A percentile compares a stretch with the other conserved stretches of the same genome.
Evolutionary conservation across 345 rosid species (phyloP).

Genomic region (Acer saccharum): DNA sequence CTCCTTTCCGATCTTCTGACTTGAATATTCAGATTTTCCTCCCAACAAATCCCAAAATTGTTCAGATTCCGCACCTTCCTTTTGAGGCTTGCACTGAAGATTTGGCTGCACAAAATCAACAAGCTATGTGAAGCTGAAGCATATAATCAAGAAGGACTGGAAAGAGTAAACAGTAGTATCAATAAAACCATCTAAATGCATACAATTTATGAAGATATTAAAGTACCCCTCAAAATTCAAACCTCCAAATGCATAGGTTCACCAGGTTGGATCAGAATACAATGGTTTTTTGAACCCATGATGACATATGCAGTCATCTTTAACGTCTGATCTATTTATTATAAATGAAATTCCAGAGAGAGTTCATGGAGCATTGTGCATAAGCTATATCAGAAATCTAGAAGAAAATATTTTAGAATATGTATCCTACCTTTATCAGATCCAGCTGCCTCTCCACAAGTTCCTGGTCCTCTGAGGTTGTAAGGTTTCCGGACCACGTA

Average conservation of each 20-base stretch:
- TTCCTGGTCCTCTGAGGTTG: constrained; percentile 75
- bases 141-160: constrained; percentile 7
- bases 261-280: not conserved
- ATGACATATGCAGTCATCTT: not conserved
- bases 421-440: constrained; percentile 78
- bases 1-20: constrained; percentile 67
- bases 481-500: constrained; percentile 91
- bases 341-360: not conserved
- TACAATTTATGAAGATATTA: not conserved
- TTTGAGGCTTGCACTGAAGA: constrained; percentile 72
- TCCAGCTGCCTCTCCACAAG: constrained; percentile 94
- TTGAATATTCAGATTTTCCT: constrained; percentile 82
- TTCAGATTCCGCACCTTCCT: constrained; percentile 93
- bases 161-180: constrained; percentile 11
- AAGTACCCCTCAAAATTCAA: constrained; percentile 4
- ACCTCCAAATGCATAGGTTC: not conserved
- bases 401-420: constrained; percentile 15
- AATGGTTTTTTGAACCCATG: constrained; percentile 1
- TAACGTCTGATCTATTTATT: not conserved
- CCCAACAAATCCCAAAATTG: constrained; percentile 91
- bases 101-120: constrained; percentile 68
- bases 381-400: constrained; percentile 11
- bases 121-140: constrained; percentile 23
- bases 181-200: constrained; percentile 5
- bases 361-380: not conserved